Conservation (phyloP, 257 asterid species). For the Rhazya stricta region DNA sequence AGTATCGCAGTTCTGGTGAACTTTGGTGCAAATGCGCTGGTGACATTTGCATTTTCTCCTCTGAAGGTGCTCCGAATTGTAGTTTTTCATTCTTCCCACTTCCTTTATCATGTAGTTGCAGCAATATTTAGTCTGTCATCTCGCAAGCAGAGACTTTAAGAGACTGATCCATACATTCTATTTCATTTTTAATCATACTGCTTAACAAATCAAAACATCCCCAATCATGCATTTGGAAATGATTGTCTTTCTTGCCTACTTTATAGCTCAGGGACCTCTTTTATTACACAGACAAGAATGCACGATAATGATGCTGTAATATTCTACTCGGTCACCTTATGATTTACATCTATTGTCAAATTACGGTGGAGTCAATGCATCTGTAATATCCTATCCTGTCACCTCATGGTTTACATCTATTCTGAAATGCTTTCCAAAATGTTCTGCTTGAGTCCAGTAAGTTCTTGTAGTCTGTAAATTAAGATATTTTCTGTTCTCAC, state of each 20-base stretch:
- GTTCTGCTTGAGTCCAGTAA: background rate
- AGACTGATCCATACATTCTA: background rate
- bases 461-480: background rate
- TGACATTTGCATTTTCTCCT: slow-evolving; percentile 92
- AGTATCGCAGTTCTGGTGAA: slow-evolving; percentile 83
- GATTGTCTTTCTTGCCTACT: background rate
- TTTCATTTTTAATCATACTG: background rate
- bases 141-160: background rate
- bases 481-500: background rate
- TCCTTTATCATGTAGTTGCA: background rate
- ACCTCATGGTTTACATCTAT: background rate
- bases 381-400: background rate
- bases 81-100: background rate
- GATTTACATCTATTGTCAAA: background rate
- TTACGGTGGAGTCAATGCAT: background rate
- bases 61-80: slow-evolving; percentile 43
- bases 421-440: background rate
- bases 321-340: background rate
- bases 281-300: background rate
- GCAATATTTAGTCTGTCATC: background rate
- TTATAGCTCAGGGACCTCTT: background rate
- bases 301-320: background rate
- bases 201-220: background rate
- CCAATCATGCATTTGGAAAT: background rate
- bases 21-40: slow-evolving; percentile 84